phyloP scores from a whole-genome alignment of 108 stramenopile genomes.

The Nannochloropsis oceanica region DNA sequence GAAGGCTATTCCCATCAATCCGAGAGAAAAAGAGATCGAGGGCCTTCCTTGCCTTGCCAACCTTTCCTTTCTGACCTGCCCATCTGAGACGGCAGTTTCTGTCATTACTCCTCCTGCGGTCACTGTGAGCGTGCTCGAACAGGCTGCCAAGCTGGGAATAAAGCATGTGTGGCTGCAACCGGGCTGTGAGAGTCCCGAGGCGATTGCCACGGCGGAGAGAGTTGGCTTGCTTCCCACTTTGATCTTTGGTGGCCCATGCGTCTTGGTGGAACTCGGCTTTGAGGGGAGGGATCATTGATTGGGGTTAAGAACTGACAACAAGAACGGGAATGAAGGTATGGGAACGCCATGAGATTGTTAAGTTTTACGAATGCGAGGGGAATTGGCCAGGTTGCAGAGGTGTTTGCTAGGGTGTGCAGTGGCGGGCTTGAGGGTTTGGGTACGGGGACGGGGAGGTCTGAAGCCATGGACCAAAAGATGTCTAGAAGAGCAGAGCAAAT shows the following conservation, averaged over 20 bases:
- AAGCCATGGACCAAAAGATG: no score
- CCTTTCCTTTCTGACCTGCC: background rate
- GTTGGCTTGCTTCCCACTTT: background rate
- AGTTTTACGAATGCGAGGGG: no score
- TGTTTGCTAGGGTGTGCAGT: no score
- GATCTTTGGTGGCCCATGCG: conserved; percentile 20
- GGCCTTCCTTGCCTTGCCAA: background rate
- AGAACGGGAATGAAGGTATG: no score
- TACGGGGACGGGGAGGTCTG: no score
- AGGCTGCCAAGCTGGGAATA: conserved; percentile 11
- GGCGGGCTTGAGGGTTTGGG: no score
- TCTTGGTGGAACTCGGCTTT: conserved; percentile 25
- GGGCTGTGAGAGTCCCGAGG: conserved; percentile 8
- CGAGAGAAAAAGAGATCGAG: background rate
- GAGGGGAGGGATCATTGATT: background rate
- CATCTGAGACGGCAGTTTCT: background rate
- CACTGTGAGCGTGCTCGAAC: conserved; percentile 2
- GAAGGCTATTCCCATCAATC: background rate
- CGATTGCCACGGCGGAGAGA: background rate
- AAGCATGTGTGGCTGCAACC: conserved; percentile 17
- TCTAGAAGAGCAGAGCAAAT: no score
- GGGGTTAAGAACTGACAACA: no score
- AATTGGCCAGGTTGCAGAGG: no score
- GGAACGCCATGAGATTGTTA: no score
- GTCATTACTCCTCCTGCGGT: background rate